Base-by-base conservation (phyloP, 352 stramenopile species). In the Globisporangium barbulae region DNA sequence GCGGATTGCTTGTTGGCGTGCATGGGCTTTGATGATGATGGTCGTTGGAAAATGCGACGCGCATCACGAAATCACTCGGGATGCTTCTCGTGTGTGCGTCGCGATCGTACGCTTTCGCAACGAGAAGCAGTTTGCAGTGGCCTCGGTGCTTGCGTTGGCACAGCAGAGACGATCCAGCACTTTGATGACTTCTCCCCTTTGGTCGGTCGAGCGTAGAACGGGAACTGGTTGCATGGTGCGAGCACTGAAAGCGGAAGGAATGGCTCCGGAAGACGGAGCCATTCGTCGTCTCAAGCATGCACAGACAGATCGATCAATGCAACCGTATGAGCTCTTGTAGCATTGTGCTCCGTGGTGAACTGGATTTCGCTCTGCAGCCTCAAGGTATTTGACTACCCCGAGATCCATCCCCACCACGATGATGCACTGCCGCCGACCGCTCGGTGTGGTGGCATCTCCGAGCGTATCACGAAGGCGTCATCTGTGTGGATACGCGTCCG, bases 111-210 rank as follows among this genome's bases (percentile, higher is more conserved):
- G 17, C 19, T 55, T 41, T 19, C 13, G 0, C 15, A 47, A n/a
- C 1, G 5, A 47, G 22, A 7, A 28, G 25, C 25, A 28, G 25
- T 47, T 12, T 41, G 31, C 5, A 6, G 8, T 37, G 31, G 8
- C 5, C 31, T 52, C 10, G 6, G 21, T 31, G 17, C 45, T 50
- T 35, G 37, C 33, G n/a, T 60, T 45, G 41, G 6, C 53, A 49
- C 22, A 25, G 37, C 53, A 60, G 45, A 60, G 10, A 60, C 4
- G 53, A 60, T 37, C 33, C 53, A 60, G 21, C n/a, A 50, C 35
- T 30, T 50, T 45, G 33, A 30, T 49, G 33, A 15, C 52, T 28
- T 28, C 48, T 35, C 22, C 33, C 25, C 21, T 53, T 53, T 53
- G 48, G 48, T 19, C 48, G 25, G 31, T 41, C 35, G 35, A 41